Percentiles rank a stretch among this genome's conserved stretches.
Conservation (phyloP, 2,329 filamentous ascomycete genomes). For the Apiospora sp. region DNA sequence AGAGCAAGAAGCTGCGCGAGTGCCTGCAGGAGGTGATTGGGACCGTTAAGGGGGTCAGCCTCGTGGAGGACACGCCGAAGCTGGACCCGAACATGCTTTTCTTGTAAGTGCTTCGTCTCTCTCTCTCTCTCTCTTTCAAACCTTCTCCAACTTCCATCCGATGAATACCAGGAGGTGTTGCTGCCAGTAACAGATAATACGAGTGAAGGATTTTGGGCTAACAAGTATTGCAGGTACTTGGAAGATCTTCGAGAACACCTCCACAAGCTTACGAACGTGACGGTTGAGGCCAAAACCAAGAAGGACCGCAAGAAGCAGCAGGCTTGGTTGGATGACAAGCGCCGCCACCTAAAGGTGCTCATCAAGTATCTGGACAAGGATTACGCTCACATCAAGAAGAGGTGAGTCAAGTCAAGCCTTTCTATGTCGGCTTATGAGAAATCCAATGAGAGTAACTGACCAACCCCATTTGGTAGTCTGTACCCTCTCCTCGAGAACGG, state of each 20-base stretch:
- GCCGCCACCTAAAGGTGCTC: slow-evolving; percentile 74
- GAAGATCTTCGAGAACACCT: slow-evolving; percentile 74
- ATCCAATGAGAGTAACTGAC: neutral
- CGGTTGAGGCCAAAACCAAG: slow-evolving; percentile 55
- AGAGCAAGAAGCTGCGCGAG: slow-evolving; percentile 80
- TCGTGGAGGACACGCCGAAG: slow-evolving; percentile 81
- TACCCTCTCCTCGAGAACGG: slow-evolving; percentile 83
- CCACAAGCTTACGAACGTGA: slow-evolving; percentile 69
- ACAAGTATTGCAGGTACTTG: slow-evolving; percentile 64
- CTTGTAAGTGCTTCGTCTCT: slow-evolving; percentile 50
- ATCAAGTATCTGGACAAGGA: slow-evolving; percentile 82
- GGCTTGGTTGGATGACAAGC: slow-evolving; percentile 65
- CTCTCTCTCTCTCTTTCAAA: neutral
- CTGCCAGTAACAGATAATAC: too few relatives aligned
- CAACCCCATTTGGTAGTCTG: slow-evolving; percentile 56
- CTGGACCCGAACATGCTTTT: slow-evolving; percentile 77
- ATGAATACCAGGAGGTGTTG: too few relatives aligned
- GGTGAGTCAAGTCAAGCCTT: slow-evolving; percentile 36
- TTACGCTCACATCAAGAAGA: slow-evolving; percentile 78
- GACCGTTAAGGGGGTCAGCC: slow-evolving; percentile 77
- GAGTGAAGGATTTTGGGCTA: neutral
- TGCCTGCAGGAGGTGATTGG: slow-evolving; percentile 76
- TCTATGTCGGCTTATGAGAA: neutral
- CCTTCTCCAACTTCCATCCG: too few relatives aligned
- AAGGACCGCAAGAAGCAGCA: slow-evolving; percentile 68